These are phyloP conservation scores for Quercus lobata DNA, from an alignment of 331 rosid species.

Conservation along the genomic window DNA sequence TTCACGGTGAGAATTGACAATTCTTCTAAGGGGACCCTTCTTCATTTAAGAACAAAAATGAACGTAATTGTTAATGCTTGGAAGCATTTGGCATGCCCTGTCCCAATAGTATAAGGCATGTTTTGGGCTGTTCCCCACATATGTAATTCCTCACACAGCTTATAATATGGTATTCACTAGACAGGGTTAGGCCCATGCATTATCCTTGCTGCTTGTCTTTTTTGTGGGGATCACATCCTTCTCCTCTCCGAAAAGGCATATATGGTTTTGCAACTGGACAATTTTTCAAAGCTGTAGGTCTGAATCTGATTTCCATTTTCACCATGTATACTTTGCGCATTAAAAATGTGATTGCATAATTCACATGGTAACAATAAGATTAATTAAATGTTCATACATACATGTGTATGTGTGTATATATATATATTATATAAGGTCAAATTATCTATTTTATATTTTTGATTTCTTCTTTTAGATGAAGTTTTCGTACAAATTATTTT, in stretches of 20 bases:
- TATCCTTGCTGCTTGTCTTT: slow-evolving; percentile 39
- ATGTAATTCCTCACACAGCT: slow-evolving; percentile 17
- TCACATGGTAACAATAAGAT: background rate
- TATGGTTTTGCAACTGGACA: slow-evolving; percentile 1
- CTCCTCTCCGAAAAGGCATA: background rate
- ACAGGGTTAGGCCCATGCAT: slow-evolving; percentile 44
- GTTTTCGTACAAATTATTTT: no score
- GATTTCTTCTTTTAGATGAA: no score
- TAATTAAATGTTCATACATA: no score
- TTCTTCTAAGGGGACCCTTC: background rate
- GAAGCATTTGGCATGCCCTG: slow-evolving; percentile 24
- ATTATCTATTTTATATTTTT: no score
- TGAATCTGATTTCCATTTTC: slow-evolving; percentile 11
- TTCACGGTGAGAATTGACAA: slow-evolving; percentile 28
- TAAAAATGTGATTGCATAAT: background rate
- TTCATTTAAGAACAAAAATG: slow-evolving; percentile 32
- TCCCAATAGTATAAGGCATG: slow-evolving; percentile 24
- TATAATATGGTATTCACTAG: slow-evolving; percentile 20
- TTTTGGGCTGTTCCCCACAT: slow-evolving; percentile 41
- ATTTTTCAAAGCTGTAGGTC: background rate
- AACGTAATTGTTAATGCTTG: slow-evolving; percentile 16
- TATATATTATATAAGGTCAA: no score
- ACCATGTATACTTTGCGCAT: background rate
- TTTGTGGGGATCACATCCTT: slow-evolving; percentile 10
- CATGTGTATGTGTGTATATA: no score